phyloP scores from a whole-genome alignment of 1,139 yeast genomes.

The Sugiyamaella pinicola region DNA sequence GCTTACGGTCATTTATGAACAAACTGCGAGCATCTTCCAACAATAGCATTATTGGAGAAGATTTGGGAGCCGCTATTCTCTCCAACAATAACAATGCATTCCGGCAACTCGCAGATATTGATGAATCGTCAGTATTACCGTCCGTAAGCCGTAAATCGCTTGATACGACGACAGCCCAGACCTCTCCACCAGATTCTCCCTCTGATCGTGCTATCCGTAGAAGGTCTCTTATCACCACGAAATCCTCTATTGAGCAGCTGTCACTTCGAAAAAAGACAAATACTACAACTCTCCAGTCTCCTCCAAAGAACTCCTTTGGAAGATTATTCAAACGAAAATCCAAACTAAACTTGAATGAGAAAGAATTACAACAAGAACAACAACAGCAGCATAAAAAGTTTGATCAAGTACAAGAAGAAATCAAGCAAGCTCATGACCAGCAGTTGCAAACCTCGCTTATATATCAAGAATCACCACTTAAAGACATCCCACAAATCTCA shows the following conservation, averaged over 20 bases:
- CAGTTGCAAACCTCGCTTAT: neutral
- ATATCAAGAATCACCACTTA: constrained; percentile 1
- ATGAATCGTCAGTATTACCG: neutral
- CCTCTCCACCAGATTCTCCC: constrained; percentile 2
- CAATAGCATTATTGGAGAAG: constrained; percentile 28
- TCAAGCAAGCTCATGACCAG: neutral
- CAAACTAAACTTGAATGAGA: constrained; percentile 8
- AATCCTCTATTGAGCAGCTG: constrained; percentile 38
- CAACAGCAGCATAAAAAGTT: constrained; percentile 4
- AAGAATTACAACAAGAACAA: constrained; percentile 3
- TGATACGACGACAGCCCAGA: neutral
- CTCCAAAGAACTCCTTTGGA: constrained; percentile 24
- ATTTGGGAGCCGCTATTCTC: constrained; percentile 29
- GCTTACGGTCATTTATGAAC: constrained; percentile 13
- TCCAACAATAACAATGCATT: constrained; percentile 7
- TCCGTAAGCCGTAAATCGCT: constrained; percentile 1
- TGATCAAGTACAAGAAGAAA: constrained; percentile 3
- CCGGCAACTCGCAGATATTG: constrained; percentile 2
- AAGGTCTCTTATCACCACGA: constrained; percentile 37
- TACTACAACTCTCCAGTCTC: constrained; percentile 15
- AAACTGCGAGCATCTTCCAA: constrained; percentile 17
- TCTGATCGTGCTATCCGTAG: constrained; percentile 26
- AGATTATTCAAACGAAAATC: constrained; percentile 31
- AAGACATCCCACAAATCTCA: neutral
- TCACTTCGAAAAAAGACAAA: constrained; percentile 20